A percentile compares a stretch with the other conserved stretches of the same genome.
phyloP scores from a whole-genome alignment of 202 grass and related monocot genomes.

The Zoysia matrella region DNA sequence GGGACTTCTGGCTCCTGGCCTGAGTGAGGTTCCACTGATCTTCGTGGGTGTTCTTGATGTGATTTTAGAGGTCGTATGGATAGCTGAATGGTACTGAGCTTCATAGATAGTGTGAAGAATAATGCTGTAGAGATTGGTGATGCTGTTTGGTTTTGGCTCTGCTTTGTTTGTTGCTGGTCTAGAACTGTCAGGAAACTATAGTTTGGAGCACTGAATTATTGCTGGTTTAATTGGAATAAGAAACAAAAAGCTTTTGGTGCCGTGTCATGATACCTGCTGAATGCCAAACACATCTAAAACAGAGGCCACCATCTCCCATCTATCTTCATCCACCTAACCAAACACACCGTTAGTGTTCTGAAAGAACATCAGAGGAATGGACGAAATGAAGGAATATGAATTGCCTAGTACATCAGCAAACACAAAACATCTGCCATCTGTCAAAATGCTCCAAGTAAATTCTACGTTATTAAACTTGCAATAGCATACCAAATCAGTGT shows the following conservation, averaged over 20 bases:
- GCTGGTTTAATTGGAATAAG: constrained; percentile 22
- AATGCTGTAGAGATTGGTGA: constrained; percentile 22
- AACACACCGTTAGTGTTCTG: too few species aligned
- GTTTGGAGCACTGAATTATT: background rate
- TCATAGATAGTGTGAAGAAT: constrained; percentile 26
- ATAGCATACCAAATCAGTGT: background rate
- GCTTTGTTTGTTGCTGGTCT: constrained; percentile 28
- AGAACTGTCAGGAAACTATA: constrained; percentile 12
- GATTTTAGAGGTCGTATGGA: constrained; percentile 3
- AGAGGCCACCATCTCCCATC: too few species aligned
- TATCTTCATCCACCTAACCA: too few species aligned
- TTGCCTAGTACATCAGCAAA: background rate
- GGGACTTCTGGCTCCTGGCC: constrained; percentile 88
- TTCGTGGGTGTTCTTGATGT: background rate
- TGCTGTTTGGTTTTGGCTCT: constrained; percentile 23
- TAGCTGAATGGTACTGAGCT: background rate
- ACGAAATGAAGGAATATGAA: background rate
- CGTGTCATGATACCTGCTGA: background rate
- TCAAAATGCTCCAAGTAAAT: background rate
- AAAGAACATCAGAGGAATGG: background rate
- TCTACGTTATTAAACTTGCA: background rate
- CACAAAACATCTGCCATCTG: background rate
- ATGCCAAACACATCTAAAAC: background rate
- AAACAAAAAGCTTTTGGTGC: constrained; percentile 9
- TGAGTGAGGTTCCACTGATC: constrained; percentile 51